Percentiles rank a stretch among this genome's conserved stretches.
These are phyloP conservation scores for Fusarium bactridioides DNA, from an alignment of 2,329 filamentous ascomycete genomes.

Conservation along the genomic window DNA sequence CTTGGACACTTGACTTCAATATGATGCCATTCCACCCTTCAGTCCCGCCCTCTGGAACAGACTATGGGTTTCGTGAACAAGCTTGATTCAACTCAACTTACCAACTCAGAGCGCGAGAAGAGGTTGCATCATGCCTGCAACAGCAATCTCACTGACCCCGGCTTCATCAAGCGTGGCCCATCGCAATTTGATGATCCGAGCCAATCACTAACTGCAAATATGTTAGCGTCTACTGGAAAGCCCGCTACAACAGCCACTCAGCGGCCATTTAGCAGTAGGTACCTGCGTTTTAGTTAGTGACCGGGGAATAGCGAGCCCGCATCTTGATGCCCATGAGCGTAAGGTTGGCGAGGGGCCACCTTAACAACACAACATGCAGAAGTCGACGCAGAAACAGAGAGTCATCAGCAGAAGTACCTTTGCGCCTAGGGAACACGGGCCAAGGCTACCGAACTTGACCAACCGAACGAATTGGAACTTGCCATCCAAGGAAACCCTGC, in stretches of 20 bases:
- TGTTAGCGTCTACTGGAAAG: conserved; percentile 20
- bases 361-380: conserved; percentile 17
- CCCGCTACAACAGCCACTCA: conserved; percentile 33
- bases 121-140: conserved; percentile 38
- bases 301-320: background rate
- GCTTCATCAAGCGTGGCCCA: conserved; percentile 37
- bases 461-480: conserved; percentile 11
- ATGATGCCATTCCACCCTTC: conserved; percentile 16
- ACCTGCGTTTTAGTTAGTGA: conserved; percentile 33
- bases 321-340: conserved; percentile 6
- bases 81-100: background rate
- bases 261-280: conserved; percentile 16
- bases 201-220: conserved; percentile 27
- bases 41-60: background rate
- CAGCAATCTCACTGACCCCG: conserved; percentile 40
- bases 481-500: conserved; percentile 24
- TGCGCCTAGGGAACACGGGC: conserved; percentile 13
- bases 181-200: conserved; percentile 33
- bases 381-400: background rate
- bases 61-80: background rate
- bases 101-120: conserved; percentile 8
- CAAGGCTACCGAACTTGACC: conserved; percentile 9
- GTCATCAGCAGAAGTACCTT: background rate
- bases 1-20: background rate
- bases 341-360: conserved; percentile 13